These are phyloP conservation scores for Leccinum variabile DNA, from an alignment of 1,284 basidiomycete species.

Conservation along the genomic window DNA sequence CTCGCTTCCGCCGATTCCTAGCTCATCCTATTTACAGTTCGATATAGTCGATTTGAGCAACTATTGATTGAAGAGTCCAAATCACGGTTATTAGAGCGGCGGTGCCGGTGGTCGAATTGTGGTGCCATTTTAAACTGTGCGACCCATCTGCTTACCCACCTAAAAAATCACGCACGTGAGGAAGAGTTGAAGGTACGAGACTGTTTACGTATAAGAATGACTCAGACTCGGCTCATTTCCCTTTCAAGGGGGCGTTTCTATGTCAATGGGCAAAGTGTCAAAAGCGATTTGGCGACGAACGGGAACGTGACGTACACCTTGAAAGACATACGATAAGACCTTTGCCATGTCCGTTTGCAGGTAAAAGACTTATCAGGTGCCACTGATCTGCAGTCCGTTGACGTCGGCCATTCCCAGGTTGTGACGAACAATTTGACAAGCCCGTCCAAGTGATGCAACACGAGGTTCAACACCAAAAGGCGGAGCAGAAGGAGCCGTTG, in stretches of 20 bases:
- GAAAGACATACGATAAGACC: conserved; percentile 28
- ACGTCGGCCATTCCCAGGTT: conserved; percentile 21
- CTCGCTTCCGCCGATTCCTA: conserved; percentile 22
- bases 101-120: conserved; percentile 64
- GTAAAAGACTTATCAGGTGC: conserved; percentile 10
- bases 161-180: conserved; percentile 46
- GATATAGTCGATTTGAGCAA: conserved; percentile 38
- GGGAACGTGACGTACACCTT: conserved; percentile 26
- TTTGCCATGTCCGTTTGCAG: conserved; percentile 35
- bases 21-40: conserved; percentile 41
- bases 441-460: conserved; percentile 35
- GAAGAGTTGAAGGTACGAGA: conserved; percentile 35
- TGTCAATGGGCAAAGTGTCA: conserved; percentile 32
- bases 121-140: conserved; percentile 53
- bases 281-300: conserved; percentile 18
- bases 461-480: conserved; percentile 23
- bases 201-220: background rate
- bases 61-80: conserved; percentile 45
- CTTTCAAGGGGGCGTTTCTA: conserved; percentile 19
- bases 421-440: conserved; percentile 25
- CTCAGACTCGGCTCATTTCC: background rate
- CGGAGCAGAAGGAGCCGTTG: conserved; percentile 41
- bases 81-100: conserved; percentile 45
- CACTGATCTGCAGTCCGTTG: background rate
- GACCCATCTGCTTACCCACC: conserved; percentile 49